A percentile compares a stretch with the other conserved stretches of the same genome.
Evolutionary conservation across 148 eudicot species (phyloP).

Genomic region (Rhododendron ferrugineum): DNA sequence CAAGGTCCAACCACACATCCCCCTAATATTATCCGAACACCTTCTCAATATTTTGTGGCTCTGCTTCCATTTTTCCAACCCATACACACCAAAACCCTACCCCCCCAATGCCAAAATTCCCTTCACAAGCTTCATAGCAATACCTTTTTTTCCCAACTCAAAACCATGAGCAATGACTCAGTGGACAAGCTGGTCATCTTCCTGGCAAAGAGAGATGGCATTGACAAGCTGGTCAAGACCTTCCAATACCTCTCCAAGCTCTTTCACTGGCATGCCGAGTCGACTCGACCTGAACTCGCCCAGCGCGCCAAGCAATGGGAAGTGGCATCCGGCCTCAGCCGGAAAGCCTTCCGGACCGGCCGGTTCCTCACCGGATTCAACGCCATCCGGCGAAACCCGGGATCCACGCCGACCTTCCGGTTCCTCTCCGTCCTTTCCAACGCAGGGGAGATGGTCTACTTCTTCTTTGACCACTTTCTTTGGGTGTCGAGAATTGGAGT

Average conservation of each 20-base stretch:
- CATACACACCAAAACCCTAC: conserved; percentile 4
- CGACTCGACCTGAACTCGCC: conserved; percentile 46
- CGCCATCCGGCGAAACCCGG: conserved; percentile 57
- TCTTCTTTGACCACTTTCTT: conserved; percentile 88
- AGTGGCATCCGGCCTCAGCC: conserved; percentile 80
- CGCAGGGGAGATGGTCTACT: conserved; percentile 96
- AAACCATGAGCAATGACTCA: conserved; percentile 60
- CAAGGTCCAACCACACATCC: conserved; percentile 11
- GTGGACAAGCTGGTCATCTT: conserved; percentile 86
- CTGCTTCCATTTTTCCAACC: conserved; percentile 22
- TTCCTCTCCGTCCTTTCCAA: conserved; percentile 62
- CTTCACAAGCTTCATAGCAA: neutral
- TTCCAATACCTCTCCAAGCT: conserved; percentile 92
- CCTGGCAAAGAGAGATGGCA: conserved; percentile 93
- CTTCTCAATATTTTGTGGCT: conserved; percentile 33
- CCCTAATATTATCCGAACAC: conserved; percentile 26
- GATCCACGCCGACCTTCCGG: conserved; percentile 42
- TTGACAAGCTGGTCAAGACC: conserved; percentile 95
- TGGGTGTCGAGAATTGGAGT: conserved; percentile 86
- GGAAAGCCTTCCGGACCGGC: conserved; percentile 82
- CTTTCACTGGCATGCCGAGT: conserved; percentile 56
- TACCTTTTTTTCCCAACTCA: neutral
- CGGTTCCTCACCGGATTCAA: conserved; percentile 83
- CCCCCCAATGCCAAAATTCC: neutral
- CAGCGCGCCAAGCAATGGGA: conserved; percentile 72